Evolutionary conservation across 2,329 filamentous ascomycete genomes (phyloP).

Genomic region (Claviceps sp.): DNA sequence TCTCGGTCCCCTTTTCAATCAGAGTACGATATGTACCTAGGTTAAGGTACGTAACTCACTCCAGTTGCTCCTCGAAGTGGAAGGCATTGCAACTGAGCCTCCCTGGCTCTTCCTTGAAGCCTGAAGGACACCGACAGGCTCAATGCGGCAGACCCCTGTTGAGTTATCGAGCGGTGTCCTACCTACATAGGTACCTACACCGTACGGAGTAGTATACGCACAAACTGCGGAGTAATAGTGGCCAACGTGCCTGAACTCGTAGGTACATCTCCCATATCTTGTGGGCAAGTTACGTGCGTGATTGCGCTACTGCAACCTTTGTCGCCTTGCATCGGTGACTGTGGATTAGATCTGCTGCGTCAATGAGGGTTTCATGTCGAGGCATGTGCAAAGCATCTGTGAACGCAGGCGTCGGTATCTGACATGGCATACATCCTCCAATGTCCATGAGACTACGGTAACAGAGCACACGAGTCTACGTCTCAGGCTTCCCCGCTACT

Average conservation of each 20-base stretch:
- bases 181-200: too few species aligned
- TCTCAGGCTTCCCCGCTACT: too few species aligned
- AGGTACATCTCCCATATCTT: background rate
- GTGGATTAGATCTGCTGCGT: background rate
- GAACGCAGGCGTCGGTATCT: background rate
- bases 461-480: too few species aligned
- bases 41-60: background rate
- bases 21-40: background rate
- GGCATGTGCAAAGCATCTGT: background rate
- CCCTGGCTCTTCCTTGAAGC: too few species aligned
- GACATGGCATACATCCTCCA: background rate
- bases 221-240: background rate
- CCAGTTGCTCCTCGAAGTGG: too few species aligned
- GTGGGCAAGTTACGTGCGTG: background rate
- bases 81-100: background rate
- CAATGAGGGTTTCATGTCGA: background rate
- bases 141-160: slow-evolving; percentile 1
- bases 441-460: background rate
- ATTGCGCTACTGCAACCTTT: background rate
- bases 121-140: slow-evolving; percentile 1
- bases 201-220: background rate
- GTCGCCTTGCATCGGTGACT: background rate
- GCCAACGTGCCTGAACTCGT: too few species aligned
- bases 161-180: background rate
- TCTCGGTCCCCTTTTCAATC: background rate